Base-by-base conservation (phyloP, 164 flowering plant genomes). In the Magnolia sinica region DNA sequence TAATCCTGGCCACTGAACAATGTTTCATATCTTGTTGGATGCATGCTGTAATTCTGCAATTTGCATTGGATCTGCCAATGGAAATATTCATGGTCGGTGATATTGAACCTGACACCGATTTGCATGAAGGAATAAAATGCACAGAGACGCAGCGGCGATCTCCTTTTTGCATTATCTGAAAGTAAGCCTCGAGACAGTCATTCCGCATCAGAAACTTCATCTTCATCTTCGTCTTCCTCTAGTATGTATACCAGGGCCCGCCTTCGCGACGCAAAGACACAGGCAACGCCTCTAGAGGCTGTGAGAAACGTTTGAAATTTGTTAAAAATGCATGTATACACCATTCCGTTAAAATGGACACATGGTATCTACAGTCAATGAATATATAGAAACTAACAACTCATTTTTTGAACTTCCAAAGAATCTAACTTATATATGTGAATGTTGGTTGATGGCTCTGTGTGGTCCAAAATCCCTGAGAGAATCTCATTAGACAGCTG, bases 201-300 rank as follows among this genome's bases (percentile, higher is more conserved):
- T 77, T 93, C 97, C 31, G 80, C 79, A 73, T 90, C 97, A 3
- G 90, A 85, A 75, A 78, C 82, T 73, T 92, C 97, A 70, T 93
- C 82, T 73, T 92, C 97, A 66, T 93, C 99, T 85, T 94, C 99
- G 71, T 96, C 93, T 87, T 96, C 99, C 29, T 94, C 99, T 55
- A 96, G 73, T 58, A 96, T 94, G 84, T 94, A 96, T 8, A 94
- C 99, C 80, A 96, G 76, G 29, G 97, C 98, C 13, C 98, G 95
- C 83, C 87, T 94, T 84, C 89, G 87, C 24, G 90, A 86, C 74
- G 93, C 97, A 84, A 94, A 96, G 76, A 94, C 90, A 84, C 97
- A 93, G 64, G 98, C 98, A 22, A 92, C 90, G 8, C 98, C 98
- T 88, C 98, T 85, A 5, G 98, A 90, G 81, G 96, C 98, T 93